Base-by-base conservation (phyloP, 345 rosid genomes). In the Barbarea vulgaris region DNA sequence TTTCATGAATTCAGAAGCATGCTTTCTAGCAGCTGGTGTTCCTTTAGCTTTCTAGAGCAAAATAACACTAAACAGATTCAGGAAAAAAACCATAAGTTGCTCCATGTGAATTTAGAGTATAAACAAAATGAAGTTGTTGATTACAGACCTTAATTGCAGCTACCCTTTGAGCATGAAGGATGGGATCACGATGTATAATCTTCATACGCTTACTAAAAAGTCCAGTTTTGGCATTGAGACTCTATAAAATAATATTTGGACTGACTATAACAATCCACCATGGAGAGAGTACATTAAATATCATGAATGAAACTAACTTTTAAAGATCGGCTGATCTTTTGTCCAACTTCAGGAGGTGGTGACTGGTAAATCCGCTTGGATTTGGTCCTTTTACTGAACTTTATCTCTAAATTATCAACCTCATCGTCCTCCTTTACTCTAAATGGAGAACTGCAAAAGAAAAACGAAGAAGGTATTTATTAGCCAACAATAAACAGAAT, bases 181-280 rank as follows among this genome's bases (percentile, higher is more conserved):
- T 84, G 1, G 96, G 96, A 82, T 94, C 86, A 34, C 89, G 76
- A 74, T 94, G 98, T 72, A 91, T 88, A 48, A 93, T 83, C 87
- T 88, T 89, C 97, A 94, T 94, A 70, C 95, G 84, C 50, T 89
- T 94, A 67, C 90, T 91, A 80, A 94, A 87, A 27, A 91, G 79
- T 76, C 97, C 98, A 47, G 97, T 94, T 84, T 89, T 91, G 67
- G 96, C 98, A 83, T 94, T 94, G 30, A 94, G 95, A 84, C 89
- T 87, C 97, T 94, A 87, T 77, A 81, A 80, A 76, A 78, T 76
- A 82, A 85, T 73, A 68, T 58, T 71, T 78, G 13, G 10, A 31
- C 57, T 7, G 6, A 37, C 12, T 65, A 15, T 48, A 41, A 50
- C 44, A 57, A 15, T 39, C 1, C 39, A 31, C 3, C 37, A 34